A percentile compares a stretch with the other conserved stretches of the same genome.
phyloP scores from a whole-genome alignment of 169 alveolate genomes.

The Plasmodium fragile region DNA sequence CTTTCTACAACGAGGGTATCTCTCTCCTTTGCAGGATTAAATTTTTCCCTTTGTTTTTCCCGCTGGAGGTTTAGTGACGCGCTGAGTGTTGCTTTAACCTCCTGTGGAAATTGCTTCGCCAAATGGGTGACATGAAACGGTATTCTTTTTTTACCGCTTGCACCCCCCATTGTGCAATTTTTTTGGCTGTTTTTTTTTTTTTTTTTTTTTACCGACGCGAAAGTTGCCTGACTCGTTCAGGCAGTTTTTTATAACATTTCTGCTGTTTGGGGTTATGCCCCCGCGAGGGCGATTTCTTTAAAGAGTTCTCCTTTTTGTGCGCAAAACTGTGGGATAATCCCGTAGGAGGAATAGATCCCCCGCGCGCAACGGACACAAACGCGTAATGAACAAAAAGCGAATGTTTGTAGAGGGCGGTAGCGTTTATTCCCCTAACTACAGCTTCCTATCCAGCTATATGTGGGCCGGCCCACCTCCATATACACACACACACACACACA shows the following conservation, averaged over 20 bases:
- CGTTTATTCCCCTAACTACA: not conserved
- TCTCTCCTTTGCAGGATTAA: not conserved
- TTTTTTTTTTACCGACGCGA: not conserved
- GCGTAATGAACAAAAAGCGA: not conserved
- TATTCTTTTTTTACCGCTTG: not conserved
- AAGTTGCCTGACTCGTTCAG: not conserved
- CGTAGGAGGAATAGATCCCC: not conserved
- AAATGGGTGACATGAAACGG: not conserved
- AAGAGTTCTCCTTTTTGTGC: not conserved
- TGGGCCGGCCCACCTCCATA: not conserved
- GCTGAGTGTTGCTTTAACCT: not conserved
- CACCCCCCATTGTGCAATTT: not conserved
- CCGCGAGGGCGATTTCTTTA: not conserved
- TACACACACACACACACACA: not conserved
- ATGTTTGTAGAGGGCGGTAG: not conserved
- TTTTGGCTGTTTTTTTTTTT: not conserved
- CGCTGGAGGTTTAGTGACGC: not conserved
- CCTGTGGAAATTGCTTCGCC: not conserved
- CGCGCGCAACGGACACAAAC: not conserved
- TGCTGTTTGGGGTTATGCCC: not conserved
- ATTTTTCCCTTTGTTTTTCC: not conserved
- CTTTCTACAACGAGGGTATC: not conserved
- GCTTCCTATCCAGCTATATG: not conserved
- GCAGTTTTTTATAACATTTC: not conserved
- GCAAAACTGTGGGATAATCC: not conserved